Base-by-base conservation (phyloP, 768 basidiomycete genomes). In the Punctularia strigosozonata region DNA sequence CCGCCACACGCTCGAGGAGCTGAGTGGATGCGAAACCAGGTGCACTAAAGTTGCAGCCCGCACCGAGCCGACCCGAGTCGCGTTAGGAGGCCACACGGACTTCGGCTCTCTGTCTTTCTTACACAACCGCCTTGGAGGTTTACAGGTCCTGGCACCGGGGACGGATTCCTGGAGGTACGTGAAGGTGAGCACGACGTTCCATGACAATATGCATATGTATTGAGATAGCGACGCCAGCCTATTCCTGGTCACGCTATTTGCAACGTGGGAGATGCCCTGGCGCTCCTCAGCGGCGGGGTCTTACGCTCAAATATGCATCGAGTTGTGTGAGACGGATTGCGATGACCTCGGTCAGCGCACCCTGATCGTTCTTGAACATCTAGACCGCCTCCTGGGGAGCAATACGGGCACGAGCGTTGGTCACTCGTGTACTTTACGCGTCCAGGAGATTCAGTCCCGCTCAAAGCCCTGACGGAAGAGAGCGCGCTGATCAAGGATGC, bases 71-170 rank as follows among this genome's bases (percentile, higher is more conserved):
- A 51, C 52, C 23, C 51, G 54, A 30, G 53, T 50, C 0, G 55
- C 56, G 7, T 46, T 64, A 22, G 57, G 57, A 10, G 54, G 57
- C 5, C 62, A 62, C 38, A 62, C 60, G 1, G 62, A 64, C 42
- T 62, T 61, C 36, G 59, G 60, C 3, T 58, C 58, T 1, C 39
- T 62, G 39, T 75, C 77, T 0, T 74, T 82, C 60, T 58, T 84
- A 41, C 77, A 81, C 48, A 83, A 82, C 50, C 68, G 66, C 2
- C 66, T 82, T 0, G 80, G 81, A 3, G 81, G 81, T 0, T 59
- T 84, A 3, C 81, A 83, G 43, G 79, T 83, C 0, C 60, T 80
- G 34, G 67, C 69, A 1, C 79, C 77, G 1, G 77, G 73, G 12
- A 50, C 66, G 5, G 69, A 75, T 19, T 53, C 66, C 17, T 84